Evolutionary conservation across 225 moss, liverwort and hornwort genomes (phyloP).

Genomic region (Anthoceros angustus): DNA sequence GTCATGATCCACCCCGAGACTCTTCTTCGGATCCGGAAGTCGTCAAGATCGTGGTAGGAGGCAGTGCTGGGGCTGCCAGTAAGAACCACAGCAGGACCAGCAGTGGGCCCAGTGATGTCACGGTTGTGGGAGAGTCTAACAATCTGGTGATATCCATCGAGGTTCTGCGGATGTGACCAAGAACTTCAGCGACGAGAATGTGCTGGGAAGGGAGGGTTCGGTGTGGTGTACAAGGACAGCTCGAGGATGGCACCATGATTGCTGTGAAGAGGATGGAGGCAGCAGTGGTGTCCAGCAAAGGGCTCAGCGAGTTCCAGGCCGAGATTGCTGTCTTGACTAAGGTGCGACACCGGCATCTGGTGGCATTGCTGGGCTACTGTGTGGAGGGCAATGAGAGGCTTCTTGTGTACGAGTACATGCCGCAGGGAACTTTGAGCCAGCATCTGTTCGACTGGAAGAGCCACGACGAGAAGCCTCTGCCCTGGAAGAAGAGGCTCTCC

Average conservation of each 20-base stretch:
- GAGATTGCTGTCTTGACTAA: conserved; percentile 44
- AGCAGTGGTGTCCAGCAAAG: conserved; percentile 40
- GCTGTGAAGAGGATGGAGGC: conserved; percentile 55
- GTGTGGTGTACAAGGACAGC: conserved; percentile 38
- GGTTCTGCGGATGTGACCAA: conserved; percentile 21
- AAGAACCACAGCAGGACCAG: not conserved
- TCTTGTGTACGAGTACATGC: conserved; percentile 51
- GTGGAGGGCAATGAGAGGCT: conserved; percentile 35
- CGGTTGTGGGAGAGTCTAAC: conserved; percentile 15
- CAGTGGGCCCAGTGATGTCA: not conserved
- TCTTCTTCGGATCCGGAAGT: not conserved
- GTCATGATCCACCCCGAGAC: not conserved
- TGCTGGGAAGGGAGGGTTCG: conserved; percentile 45
- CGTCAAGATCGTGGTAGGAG: not conserved
- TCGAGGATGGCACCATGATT: conserved; percentile 36
- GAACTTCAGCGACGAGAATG: conserved; percentile 34
- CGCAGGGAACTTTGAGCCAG: conserved; percentile 39
- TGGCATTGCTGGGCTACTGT: conserved; percentile 40
- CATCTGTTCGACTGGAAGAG: conserved; percentile 33
- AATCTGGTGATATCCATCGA: conserved; percentile 15
- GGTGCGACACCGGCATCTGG: conserved; percentile 45
- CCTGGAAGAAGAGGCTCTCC: conserved; percentile 32
- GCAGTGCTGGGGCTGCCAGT: not conserved
- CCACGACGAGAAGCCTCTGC: conserved; percentile 23
- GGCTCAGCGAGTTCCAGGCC: conserved; percentile 40